A percentile compares a stretch with the other conserved stretches of the same genome.
Evolutionary conservation across 2,329 filamentous ascomycete species (phyloP).

Genomic region (Cytospora piceicola): DNA sequence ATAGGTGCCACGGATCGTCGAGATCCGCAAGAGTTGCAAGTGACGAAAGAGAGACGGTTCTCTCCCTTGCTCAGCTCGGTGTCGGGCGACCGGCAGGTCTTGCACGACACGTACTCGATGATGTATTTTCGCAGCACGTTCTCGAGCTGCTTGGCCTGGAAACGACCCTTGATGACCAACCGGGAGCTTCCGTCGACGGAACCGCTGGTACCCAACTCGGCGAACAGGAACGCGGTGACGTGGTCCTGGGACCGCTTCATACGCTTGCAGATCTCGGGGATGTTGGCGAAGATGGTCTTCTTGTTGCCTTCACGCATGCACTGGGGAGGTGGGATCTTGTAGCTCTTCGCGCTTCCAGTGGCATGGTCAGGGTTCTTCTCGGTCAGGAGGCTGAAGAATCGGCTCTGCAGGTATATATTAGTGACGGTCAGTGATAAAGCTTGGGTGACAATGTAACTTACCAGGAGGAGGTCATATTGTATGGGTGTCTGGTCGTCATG

Average conservation of each 20-base stretch:
- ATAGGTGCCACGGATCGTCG: conserved; percentile 92
- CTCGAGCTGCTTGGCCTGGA: conserved; percentile 99
- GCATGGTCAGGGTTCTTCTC: conserved; percentile 97
- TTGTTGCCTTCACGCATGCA: conserved; percentile 99
- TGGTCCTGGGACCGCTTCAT: conserved; percentile 99
- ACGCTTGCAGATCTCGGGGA: conserved; percentile 96
- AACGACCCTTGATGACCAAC: conserved; percentile 98
- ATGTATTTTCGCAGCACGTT: conserved; percentile 96
- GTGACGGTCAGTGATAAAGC: neutral
- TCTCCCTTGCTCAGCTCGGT: conserved; percentile 98
- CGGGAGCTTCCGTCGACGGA: conserved; percentile 91
- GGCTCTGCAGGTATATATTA: conserved; percentile 40
- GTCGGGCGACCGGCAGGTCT: conserved; percentile 93
- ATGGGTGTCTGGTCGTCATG: conserved; percentile 80
- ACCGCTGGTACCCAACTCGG: conserved; percentile 95
- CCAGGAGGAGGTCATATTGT: conserved; percentile 82
- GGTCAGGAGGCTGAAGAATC: conserved; percentile 93
- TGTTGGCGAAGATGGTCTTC: conserved; percentile 99
- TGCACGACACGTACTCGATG: conserved; percentile 96
- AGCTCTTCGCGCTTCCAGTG: conserved; percentile 85
- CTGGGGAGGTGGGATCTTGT: conserved; percentile 98
- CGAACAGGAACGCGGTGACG: conserved; percentile 95
- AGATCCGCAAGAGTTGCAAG: conserved; percentile 85
- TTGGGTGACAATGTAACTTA: conserved; percentile 33
- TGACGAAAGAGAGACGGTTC: conserved; percentile 98